Percentiles rank a stretch among this genome's conserved stretches.
Evolutionary conservation across 169 alveolate genomes (phyloP).

Genomic region (Babesia caballi): DNA sequence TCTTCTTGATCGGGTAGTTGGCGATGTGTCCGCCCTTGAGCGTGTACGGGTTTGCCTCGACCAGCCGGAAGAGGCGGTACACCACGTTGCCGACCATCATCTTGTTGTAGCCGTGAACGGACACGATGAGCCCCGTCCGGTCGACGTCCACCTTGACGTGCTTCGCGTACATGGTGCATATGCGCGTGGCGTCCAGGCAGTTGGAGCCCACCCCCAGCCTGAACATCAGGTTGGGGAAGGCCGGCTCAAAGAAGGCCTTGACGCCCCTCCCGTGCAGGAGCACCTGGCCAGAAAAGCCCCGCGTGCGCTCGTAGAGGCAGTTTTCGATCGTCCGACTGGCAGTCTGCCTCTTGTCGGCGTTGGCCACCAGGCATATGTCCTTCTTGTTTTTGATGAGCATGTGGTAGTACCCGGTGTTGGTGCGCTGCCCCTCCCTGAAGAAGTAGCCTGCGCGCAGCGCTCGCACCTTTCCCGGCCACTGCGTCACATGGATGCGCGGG

Average conservation of each 20-base stretch:
- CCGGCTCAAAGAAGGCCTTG: constrained; percentile 83
- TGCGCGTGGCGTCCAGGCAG: constrained; percentile 78
- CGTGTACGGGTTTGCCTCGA: constrained; percentile 83
- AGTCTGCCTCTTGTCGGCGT: constrained; percentile 56
- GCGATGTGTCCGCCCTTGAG: constrained; percentile 85
- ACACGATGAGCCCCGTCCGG: constrained; percentile 67
- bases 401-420: constrained; percentile 66
- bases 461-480: constrained; percentile 76
- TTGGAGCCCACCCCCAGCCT: constrained; percentile 85
- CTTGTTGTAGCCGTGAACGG: constrained; percentile 82
- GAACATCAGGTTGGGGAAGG: constrained; percentile 77
- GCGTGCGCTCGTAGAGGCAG: constrained; percentile 69
- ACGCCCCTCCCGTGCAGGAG: constrained; percentile 85
- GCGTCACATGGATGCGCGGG: constrained; percentile 66
- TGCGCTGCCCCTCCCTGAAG: constrained; percentile 58
- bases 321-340: constrained; percentile 69
- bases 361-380: constrained; percentile 73
- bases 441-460: constrained; percentile 69
- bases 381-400: constrained; percentile 45
- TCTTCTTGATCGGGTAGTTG: constrained; percentile 74
- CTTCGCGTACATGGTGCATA: constrained; percentile 74
- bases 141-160: constrained; percentile 76
- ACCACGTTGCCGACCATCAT: constrained; percentile 82
- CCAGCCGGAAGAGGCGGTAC: constrained; percentile 72
- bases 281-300: constrained; percentile 84